Evolutionary conservation across 202 grass and related monocot genomes (phyloP), one percentile per base, ranked within the genome.

Genomic region (Musa balbisiana): DNA sequence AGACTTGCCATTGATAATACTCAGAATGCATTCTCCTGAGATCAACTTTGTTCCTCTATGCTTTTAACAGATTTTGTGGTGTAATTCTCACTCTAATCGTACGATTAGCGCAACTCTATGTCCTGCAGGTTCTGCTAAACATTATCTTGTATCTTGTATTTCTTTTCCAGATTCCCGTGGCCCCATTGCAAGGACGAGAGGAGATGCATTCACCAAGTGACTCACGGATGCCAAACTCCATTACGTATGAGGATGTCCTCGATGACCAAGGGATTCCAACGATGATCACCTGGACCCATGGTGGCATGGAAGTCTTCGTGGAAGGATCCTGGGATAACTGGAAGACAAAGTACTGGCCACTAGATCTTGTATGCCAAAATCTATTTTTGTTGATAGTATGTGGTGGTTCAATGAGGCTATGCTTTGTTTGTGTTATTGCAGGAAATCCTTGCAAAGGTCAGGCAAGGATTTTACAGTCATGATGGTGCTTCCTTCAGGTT

Each of bases 311-410:
- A 77, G 81, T 83, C 17, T 72, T 78, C 53, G 75, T 83, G 14
- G 67, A 83, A 73, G 81, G 81, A 78, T 83, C 81, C 14, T 83
- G 81, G 81, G 81, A 83, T 77, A 78, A 83, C 29, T 83, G 81
- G 81, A 78, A 69, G 59, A 78, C 81, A 52, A 83, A 71, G 81
- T 83, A 78, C 49, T 54, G n/a, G 8, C 13, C 21, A 69, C 12
- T 11, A 59, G 13, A 8, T 51, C 9, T 50, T 70, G 17, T 21
- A 62, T 62, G 2, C 49, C 25, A 51, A 51, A 33, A 20, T 51
- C 9, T 20, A 4, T 11, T 21, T 51, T 4, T 9, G 20, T 3
- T 67, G 25, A 16, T 70, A 13, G 8, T 3, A 10, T 70, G 10
- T 52, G 13, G 49, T 43, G 51, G 27, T 43, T 21, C 25, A 51